Conservation (phyloP, 164 flowering plant genomes). For the Platanus orientalis region DNA sequence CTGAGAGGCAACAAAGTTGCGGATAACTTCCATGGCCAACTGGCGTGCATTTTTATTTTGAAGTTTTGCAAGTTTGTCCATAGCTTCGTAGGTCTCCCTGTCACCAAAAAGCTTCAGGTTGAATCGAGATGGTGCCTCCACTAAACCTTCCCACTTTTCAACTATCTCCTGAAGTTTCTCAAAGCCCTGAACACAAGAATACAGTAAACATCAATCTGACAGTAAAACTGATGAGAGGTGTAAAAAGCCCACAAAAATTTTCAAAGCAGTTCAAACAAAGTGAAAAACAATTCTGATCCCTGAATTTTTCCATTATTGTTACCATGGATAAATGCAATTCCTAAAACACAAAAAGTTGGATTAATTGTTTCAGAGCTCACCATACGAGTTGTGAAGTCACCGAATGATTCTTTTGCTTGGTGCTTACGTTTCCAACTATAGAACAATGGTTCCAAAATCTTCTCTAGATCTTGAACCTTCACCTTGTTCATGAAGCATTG, state of each 20-base stretch:
- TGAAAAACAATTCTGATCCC: too few relatives aligned
- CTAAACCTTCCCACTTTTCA: conserved; percentile 72
- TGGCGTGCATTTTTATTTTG: background rate
- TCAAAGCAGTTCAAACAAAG: too few relatives aligned
- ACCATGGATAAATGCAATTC: too few relatives aligned
- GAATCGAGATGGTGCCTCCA: conserved; percentile 28
- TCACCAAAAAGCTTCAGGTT: conserved; percentile 73
- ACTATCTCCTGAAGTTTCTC: conserved; percentile 73
- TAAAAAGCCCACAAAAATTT: too few relatives aligned
- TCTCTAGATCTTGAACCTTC: conserved; percentile 92
- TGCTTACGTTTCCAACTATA: conserved; percentile 71
- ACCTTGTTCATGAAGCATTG: conserved; percentile 75
- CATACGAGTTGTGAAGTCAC: conserved; percentile 73
- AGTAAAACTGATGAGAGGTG: too few relatives aligned
- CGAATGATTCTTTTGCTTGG: conserved; percentile 79
- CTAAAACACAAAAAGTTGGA: too few relatives aligned
- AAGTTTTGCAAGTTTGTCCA: background rate
- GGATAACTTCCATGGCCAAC: background rate
- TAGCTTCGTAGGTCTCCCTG: conserved; percentile 48
- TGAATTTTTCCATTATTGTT: too few relatives aligned
- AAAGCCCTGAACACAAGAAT: conserved; percentile 56
- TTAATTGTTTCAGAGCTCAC: conserved; percentile 32
- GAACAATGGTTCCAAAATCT: conserved; percentile 86
- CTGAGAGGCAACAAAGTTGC: background rate
- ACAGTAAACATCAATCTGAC: background rate